Evolutionary conservation across 2,329 filamentous ascomycete species (phyloP).

Genomic region (Colletotrichum tofieldiae): DNA sequence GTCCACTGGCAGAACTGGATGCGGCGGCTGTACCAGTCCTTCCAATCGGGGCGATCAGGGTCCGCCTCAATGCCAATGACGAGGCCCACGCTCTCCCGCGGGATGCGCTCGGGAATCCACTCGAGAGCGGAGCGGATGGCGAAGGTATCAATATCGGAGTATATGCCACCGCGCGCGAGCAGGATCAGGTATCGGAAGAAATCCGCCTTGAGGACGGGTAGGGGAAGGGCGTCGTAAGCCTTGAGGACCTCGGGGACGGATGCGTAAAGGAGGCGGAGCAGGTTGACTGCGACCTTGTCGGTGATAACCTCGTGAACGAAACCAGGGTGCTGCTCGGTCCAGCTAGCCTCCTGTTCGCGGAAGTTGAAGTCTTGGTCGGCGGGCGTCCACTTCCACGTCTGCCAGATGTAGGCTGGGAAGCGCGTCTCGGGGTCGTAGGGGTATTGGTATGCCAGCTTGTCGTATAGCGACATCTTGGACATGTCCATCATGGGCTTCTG

Average conservation of each 20-base stretch:
- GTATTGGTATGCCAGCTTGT: slow-evolving; percentile 93
- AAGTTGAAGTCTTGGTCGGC: slow-evolving; percentile 84
- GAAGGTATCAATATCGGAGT: slow-evolving; percentile 92
- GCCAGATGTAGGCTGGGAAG: slow-evolving; percentile 99
- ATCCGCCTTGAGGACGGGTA: slow-evolving; percentile 84
- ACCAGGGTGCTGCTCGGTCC: slow-evolving; percentile 87
- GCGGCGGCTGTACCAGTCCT: slow-evolving; percentile 93
- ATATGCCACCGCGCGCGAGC: slow-evolving; percentile 75
- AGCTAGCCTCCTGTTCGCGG: slow-evolving; percentile 88
- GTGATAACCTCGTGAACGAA: slow-evolving; percentile 98
- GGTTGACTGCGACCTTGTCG: slow-evolving; percentile 86
- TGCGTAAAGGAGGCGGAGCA: slow-evolving; percentile 90
- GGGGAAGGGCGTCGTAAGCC: slow-evolving; percentile 80
- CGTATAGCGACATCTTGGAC: slow-evolving; percentile 79
- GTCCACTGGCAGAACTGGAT: slow-evolving; percentile 99
- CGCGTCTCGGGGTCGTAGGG: slow-evolving; percentile 91
- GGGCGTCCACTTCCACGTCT: slow-evolving; percentile 95
- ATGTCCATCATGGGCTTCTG: slow-evolving; percentile 80
- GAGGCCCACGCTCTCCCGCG: slow-evolving; percentile 84
- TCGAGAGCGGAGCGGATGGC: slow-evolving; percentile 87
- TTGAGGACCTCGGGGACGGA: slow-evolving; percentile 84
- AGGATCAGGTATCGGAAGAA: slow-evolving; percentile 84
- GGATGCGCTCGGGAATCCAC: slow-evolving; percentile 87
- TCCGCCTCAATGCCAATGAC: slow-evolving; percentile 97
- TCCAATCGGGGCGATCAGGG: slow-evolving; percentile 93